Conservation (phyloP, 768 basidiomycete species). For the Mycena crocata region DNA sequence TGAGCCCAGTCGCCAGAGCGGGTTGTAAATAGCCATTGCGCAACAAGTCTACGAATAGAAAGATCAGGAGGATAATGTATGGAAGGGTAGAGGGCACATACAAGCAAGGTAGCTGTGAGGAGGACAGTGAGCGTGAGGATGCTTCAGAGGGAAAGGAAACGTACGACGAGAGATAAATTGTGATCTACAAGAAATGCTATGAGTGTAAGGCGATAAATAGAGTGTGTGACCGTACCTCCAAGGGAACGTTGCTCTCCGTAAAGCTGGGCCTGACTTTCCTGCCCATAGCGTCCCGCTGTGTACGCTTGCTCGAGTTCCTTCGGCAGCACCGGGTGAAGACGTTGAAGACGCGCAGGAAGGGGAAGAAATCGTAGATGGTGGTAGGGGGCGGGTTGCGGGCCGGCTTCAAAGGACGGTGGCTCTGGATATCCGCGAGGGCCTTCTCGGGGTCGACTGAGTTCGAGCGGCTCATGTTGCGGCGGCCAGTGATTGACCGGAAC, state of each 20-base stretch:
- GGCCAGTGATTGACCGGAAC: constrained; percentile 25
- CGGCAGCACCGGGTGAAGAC: constrained; percentile 41
- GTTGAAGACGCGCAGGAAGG: constrained; percentile 64
- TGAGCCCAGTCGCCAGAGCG: constrained; percentile 65
- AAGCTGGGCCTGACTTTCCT: constrained; percentile 48
- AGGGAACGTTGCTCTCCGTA: constrained; percentile 70
- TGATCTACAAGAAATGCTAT: no score
- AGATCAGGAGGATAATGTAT: neutral
- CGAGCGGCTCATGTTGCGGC: constrained; percentile 24
- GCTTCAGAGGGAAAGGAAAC: constrained; percentile 15
- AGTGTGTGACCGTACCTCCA: no score
- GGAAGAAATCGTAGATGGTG: constrained; percentile 65
- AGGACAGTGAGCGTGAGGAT: constrained; percentile 1
- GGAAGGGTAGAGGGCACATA: constrained; percentile 1
- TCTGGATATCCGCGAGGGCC: constrained; percentile 53
- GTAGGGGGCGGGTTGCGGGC: constrained; percentile 68
- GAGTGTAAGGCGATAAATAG: no score
- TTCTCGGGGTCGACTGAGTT: constrained; percentile 57
- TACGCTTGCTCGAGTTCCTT: constrained; percentile 33
- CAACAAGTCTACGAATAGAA: constrained; percentile 51
- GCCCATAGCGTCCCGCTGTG: constrained; percentile 20
- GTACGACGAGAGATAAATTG: constrained; percentile 64
- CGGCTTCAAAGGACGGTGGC: constrained; percentile 58
- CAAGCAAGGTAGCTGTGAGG: constrained; percentile 30
- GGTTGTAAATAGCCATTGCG: constrained; percentile 58